phyloP scores from a whole-genome alignment of 495 filamentous ascomycete genomes.

The Acidiella bohemica region DNA sequence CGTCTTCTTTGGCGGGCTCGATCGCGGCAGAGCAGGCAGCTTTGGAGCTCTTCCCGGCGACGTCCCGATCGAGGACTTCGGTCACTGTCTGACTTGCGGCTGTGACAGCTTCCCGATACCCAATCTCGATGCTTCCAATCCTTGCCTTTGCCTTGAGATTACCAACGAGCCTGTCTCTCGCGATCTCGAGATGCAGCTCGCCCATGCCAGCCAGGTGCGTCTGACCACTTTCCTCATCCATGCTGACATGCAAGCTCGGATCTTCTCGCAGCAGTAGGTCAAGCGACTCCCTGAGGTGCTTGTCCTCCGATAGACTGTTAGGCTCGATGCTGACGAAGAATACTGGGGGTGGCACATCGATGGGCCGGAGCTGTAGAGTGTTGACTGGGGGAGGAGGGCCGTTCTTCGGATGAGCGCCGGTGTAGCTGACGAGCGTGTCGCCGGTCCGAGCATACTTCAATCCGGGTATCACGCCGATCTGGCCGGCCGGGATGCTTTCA shows the following conservation, averaged over 20 bases:
- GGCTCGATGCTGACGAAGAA: slow-evolving; percentile 93
- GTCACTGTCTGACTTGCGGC: slow-evolving; percentile 39
- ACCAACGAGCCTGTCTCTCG: slow-evolving; percentile 69
- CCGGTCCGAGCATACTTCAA: slow-evolving; percentile 85
- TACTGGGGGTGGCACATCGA: slow-evolving; percentile 80
- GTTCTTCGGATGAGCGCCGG: slow-evolving; percentile 42
- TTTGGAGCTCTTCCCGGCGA: slow-evolving; percentile 65
- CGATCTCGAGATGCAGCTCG: slow-evolving; percentile 93
- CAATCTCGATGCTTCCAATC: slow-evolving; percentile 90
- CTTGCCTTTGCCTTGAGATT: slow-evolving; percentile 80
- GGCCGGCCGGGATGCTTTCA: slow-evolving; percentile 61
- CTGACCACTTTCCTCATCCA: slow-evolving; percentile 84
- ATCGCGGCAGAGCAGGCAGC: slow-evolving; percentile 60
- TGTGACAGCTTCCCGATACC: slow-evolving; percentile 72
- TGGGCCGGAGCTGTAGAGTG: slow-evolving; percentile 71
- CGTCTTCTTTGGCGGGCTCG: slow-evolving; percentile 39
- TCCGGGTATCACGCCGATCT: slow-evolving; percentile 91
- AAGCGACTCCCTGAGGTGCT: slow-evolving; percentile 61
- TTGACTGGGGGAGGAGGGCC: slow-evolving; percentile 56
- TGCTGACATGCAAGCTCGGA: slow-evolving; percentile 72
- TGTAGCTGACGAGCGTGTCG: slow-evolving; percentile 73
- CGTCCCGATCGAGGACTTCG: slow-evolving; percentile 57
- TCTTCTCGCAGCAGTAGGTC: slow-evolving; percentile 76
- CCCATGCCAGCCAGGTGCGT: slow-evolving; percentile 94
- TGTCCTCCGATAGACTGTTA: slow-evolving; percentile 61